A percentile compares a stretch with the other conserved stretches of the same genome.
Evolutionary conservation across 1,139 yeast species (phyloP).

Genomic region (Sugiyamaella paludigena): DNA sequence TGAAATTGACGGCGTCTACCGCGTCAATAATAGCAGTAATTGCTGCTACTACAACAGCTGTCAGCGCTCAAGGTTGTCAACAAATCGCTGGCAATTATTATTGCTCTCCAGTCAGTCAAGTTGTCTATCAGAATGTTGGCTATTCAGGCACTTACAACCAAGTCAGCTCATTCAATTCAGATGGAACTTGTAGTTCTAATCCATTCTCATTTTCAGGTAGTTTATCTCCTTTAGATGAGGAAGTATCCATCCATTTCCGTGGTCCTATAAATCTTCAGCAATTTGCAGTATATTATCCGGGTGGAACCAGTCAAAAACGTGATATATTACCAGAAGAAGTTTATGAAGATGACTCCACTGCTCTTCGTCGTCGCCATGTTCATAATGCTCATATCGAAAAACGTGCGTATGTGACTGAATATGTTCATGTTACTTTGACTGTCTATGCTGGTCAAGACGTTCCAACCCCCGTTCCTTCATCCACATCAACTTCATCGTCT

Average conservation of each 20-base stretch:
- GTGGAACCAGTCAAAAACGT: constrained; percentile 38
- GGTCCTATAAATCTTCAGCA: constrained; percentile 81
- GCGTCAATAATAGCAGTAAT: not conserved
- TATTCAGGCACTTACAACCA: constrained; percentile 73
- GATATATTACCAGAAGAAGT: constrained; percentile 28
- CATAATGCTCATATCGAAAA: constrained; percentile 61
- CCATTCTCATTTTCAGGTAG: constrained; percentile 63
- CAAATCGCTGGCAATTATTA: constrained; percentile 67
- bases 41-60: constrained; percentile 21
- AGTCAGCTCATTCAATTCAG: constrained; percentile 67
- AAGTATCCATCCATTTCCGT: constrained; percentile 87
- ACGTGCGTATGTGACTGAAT: constrained; percentile 39
- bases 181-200: constrained; percentile 53
- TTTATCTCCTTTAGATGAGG: constrained; percentile 83
- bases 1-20: constrained; percentile 2
- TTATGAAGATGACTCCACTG: constrained; percentile 42
- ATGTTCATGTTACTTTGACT: constrained; percentile 68
- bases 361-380: constrained; percentile 41
- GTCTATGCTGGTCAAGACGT: constrained; percentile 63
- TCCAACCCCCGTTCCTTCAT: constrained; percentile 26
- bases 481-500: constrained; percentile 25
- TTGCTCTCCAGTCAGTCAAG: constrained; percentile 67
- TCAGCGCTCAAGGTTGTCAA: constrained; percentile 26
- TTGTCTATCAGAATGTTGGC: constrained; percentile 71
- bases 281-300: constrained; percentile 63